Evolutionary conservation across 73 alveolate genomes (phyloP).

Genomic region (Paramecium caudatum): DNA sequence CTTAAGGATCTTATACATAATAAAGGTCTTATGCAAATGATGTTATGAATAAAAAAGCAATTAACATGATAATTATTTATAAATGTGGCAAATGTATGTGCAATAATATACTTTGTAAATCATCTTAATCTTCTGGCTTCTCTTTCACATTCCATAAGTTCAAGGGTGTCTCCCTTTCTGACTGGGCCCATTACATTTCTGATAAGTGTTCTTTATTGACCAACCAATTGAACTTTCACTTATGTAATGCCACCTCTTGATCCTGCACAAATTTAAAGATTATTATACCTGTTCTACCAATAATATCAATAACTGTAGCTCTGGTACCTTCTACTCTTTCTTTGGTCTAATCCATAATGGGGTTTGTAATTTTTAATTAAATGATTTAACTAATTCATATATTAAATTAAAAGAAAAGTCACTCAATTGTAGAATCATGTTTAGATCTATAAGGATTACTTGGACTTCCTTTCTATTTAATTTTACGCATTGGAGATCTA

Average conservation of each 20-base stretch:
- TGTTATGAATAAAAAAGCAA: neutral
- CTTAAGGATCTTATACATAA: neutral
- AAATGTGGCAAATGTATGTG: slow-evolving; percentile 56
- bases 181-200: slow-evolving; percentile 99
- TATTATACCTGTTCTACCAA: slow-evolving; percentile 73
- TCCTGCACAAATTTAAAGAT: slow-evolving; percentile 78
- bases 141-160: slow-evolving; percentile 99
- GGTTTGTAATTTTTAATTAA: slow-evolving; percentile 15
- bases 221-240: slow-evolving; percentile 93
- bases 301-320: slow-evolving; percentile 73
- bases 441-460: slow-evolving; percentile 36
- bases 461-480: slow-evolving; percentile 16
- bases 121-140: slow-evolving; percentile 99
- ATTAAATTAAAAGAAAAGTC: neutral
- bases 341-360: slow-evolving; percentile 37
- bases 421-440: slow-evolving; percentile 1
- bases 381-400: neutral
- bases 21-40: neutral
- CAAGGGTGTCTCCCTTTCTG: slow-evolving; percentile 98
- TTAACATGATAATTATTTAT: neutral
- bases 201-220: slow-evolving; percentile 92
- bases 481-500: too few species aligned
- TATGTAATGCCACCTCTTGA: slow-evolving; percentile 99
- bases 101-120: too few species aligned
- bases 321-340: slow-evolving; percentile 59